These are phyloP conservation scores for Penicillium polonicum DNA, from an alignment of 2,329 filamentous ascomycete species.

Conservation along the genomic window DNA sequence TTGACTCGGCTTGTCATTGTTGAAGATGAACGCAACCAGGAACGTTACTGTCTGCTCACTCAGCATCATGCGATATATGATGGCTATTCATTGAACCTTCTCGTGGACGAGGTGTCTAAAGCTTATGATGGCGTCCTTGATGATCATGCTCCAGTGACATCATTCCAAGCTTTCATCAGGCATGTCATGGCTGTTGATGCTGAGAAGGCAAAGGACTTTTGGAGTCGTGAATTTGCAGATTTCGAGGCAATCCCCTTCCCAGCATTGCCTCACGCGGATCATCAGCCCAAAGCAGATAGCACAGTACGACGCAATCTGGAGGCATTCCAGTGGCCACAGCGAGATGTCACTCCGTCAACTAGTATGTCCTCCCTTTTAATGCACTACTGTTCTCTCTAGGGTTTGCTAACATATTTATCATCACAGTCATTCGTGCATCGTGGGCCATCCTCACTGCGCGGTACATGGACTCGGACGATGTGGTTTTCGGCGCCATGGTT, in stretches of 20 bases:
- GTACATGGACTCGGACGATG: neutral
- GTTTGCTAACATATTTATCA: neutral
- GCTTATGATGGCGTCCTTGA: neutral
- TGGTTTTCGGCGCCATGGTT: neutral
- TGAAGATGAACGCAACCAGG: neutral
- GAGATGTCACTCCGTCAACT: neutral
- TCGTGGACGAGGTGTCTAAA: neutral
- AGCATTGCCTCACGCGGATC: neutral
- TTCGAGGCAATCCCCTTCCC: neutral
- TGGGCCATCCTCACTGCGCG: neutral
- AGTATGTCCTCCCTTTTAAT: neutral
- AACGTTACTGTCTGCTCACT: neutral
- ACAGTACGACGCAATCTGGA: neutral
- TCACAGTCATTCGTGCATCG: neutral
- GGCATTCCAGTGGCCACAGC: neutral
- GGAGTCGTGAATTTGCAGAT: neutral
- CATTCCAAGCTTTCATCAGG: neutral
- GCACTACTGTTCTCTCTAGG: neutral
- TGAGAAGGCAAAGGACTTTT: neutral
- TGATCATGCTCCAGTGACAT: neutral
- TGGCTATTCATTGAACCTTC: neutral
- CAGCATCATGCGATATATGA: slow-evolving; percentile 1
- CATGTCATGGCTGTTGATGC: neutral
- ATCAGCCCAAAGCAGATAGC: neutral
- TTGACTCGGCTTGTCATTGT: neutral